Base-by-base conservation (phyloP, 2,329 filamentous ascomycete genomes). In the Verticillium nubilum region DNA sequence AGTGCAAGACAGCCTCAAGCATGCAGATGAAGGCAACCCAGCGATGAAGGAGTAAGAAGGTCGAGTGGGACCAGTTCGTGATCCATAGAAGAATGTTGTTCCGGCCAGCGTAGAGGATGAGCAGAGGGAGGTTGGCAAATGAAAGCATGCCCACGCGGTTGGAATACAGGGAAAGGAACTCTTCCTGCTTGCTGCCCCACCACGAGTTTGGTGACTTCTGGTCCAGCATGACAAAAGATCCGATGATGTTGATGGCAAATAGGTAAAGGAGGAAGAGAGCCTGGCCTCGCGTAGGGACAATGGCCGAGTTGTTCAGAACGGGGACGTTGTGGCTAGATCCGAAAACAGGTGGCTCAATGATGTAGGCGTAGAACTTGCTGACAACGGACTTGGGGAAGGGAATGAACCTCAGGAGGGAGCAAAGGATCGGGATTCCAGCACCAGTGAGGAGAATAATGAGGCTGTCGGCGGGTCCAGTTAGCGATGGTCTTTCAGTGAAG, bases 71-170 rank as follows among this genome's bases (percentile, higher is more conserved):
- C 79, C 80, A 83, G 63, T 78, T 73, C 6, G 80, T 81, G 1
- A 80, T 47, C 68, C 74, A 78, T 0, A 82, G 71, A 0, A 81
- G 70, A 2, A 82, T 25, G 58, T 78, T 82, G 63, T 83, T 82
- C 1, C 80, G 69, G 0, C 74, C 69, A 0, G 75, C 71, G 58
- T 77, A 81, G 2, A 83, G 70, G 13, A 82, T 66, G 0, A 77
- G 56, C 0, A 82, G 63, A 0, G 78, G 74, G 0, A 78, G 55
- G 9, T 77, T 73, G 5, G 73, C 73, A 54, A 79, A 76, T 4
- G 68, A 68, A 4, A 80, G 61, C 1, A 70, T 64, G 4, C 79
- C 79, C 4, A 74, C 71, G 1, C 80, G 74, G 60, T 76, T 75
- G 1, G 69, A 42, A 31, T 56, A 56, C 15, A 56, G 25, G 5